A percentile compares a stretch with the other conserved stretches of the same genome.
phyloP scores from a whole-genome alignment of 371 early-diverging fungal genomes.

The Racocetra persica region DNA sequence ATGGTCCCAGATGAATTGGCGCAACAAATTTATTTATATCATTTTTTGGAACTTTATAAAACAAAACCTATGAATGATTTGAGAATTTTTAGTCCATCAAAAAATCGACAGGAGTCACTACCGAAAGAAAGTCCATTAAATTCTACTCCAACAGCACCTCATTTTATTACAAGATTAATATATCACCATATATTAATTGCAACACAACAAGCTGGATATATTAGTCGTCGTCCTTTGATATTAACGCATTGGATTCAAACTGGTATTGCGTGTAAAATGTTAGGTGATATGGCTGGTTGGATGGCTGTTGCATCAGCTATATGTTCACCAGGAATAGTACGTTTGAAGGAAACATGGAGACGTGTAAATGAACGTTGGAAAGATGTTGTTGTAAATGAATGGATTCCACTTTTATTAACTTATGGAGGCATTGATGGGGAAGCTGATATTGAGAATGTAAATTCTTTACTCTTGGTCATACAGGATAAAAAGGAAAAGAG shows the following conservation, averaged over 20 bases:
- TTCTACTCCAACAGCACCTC: constrained; percentile 65
- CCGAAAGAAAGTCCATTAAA: constrained; percentile 56
- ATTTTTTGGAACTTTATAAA: constrained; percentile 55
- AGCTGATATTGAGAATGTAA: constrained; percentile 44
- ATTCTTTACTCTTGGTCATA: constrained; percentile 41
- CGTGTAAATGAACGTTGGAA: constrained; percentile 63
- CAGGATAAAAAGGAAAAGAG: constrained; percentile 6
- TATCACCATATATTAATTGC: constrained; percentile 76
- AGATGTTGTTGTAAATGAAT: constrained; percentile 58
- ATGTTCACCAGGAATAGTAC: constrained; percentile 74
- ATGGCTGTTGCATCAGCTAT: constrained; percentile 77
- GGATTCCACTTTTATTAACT: constrained; percentile 65
- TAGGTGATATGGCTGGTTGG: constrained; percentile 80
- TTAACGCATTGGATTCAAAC: constrained; percentile 80
- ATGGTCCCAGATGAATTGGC: constrained; percentile 71
- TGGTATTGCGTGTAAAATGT: constrained; percentile 58
- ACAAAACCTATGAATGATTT: constrained; percentile 49
- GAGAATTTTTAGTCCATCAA: constrained; percentile 46
- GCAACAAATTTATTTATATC: constrained; percentile 75
- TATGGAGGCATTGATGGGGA: constrained; percentile 54
- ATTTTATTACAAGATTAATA: constrained; percentile 76
- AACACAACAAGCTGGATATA: constrained; percentile 63
- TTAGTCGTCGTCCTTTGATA: constrained; percentile 61
- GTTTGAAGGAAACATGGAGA: constrained; percentile 81
- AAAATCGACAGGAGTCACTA: constrained; percentile 50